Evolutionary conservation across 805 yeast species (phyloP).

Genomic region (Jamesozyma piceae): DNA sequence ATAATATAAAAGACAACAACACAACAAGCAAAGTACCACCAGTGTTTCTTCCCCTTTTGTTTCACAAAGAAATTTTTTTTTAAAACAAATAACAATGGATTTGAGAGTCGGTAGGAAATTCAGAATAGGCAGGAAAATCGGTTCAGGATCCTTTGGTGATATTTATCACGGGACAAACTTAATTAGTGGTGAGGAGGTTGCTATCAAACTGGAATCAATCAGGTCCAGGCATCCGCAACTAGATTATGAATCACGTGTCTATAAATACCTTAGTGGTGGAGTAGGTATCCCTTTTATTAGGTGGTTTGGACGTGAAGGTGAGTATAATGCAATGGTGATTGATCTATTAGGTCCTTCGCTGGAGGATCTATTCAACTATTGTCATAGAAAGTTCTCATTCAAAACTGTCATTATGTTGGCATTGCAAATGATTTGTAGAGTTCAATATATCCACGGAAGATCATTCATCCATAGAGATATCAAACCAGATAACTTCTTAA

Average conservation of each 20-base stretch:
- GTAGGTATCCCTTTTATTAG: slow-evolving; percentile 95
- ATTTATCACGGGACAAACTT: slow-evolving; percentile 88
- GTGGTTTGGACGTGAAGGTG: slow-evolving; percentile 96
- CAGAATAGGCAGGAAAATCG: slow-evolving; percentile 89
- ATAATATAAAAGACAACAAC: too few relatives aligned
- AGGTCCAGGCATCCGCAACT: slow-evolving; percentile 93
- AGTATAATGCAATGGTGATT: slow-evolving; percentile 93
- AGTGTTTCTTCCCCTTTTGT: too few relatives aligned
- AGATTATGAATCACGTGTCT: slow-evolving; percentile 93
- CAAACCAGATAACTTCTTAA: slow-evolving; percentile 75
- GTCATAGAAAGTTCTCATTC: slow-evolving; percentile 85
- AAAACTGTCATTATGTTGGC: slow-evolving; percentile 90
- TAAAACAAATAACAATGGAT: too few relatives aligned
- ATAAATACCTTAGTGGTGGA: slow-evolving; percentile 89
- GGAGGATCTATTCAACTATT: slow-evolving; percentile 92
- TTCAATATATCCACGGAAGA: slow-evolving; percentile 91
- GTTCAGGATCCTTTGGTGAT: slow-evolving; percentile 96
- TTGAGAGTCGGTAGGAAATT: slow-evolving; percentile 88
- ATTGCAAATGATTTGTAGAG: slow-evolving; percentile 87
- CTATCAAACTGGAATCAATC: slow-evolving; percentile 84
- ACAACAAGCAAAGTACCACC: too few relatives aligned
- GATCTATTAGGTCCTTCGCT: slow-evolving; percentile 91
- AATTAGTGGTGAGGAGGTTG: slow-evolving; percentile 95
- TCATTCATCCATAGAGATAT: slow-evolving; percentile 82
- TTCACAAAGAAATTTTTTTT: too few relatives aligned